A percentile compares a stretch with the other conserved stretches of the same genome.
Evolutionary conservation across 2,329 filamentous ascomycete genomes (phyloP).

Genomic region (Canariomyces notabilis): DNA sequence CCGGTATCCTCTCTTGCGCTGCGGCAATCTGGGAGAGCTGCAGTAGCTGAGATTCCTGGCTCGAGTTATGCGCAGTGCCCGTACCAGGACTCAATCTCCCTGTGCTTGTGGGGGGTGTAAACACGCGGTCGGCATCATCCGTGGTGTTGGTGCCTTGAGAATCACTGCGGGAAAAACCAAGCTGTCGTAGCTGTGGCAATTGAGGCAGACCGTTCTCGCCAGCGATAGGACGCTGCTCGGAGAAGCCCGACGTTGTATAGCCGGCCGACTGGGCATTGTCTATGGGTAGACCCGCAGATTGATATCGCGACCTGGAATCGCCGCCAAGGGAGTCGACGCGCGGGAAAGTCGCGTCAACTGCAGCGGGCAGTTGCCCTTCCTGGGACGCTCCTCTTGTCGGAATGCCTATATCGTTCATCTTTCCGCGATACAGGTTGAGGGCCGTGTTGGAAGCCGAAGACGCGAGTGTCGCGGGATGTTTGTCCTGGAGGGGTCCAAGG

Average conservation of each 20-base stretch:
- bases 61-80: slow-evolving; percentile 38
- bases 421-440: slow-evolving; percentile 13
- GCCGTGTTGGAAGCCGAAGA: slow-evolving; percentile 13
- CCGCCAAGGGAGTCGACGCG: slow-evolving; percentile 14
- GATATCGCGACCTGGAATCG: slow-evolving; percentile 15
- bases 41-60: slow-evolving; percentile 52
- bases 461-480: slow-evolving; percentile 15
- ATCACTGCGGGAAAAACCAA: slow-evolving; percentile 34
- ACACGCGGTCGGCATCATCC: slow-evolving; percentile 38
- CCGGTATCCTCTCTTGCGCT: slow-evolving; percentile 44
- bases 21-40: slow-evolving; percentile 56
- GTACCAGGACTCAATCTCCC: slow-evolving; percentile 37
- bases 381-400: slow-evolving; percentile 12
- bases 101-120: slow-evolving; percentile 41
- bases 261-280: slow-evolving; percentile 3
- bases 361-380: slow-evolving; percentile 17
- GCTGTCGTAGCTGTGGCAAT: slow-evolving; percentile 14
- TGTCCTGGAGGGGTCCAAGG: slow-evolving; percentile 19
- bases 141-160: slow-evolving; percentile 40
- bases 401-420: slow-evolving; percentile 22
- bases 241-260: slow-evolving; percentile 2
- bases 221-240: slow-evolving; percentile 3
- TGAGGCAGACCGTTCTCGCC: slow-evolving; percentile 2
- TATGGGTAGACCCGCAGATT: slow-evolving; percentile 1
- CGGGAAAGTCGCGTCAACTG: slow-evolving; percentile 19